Base-by-base conservation (phyloP, 2,329 filamentous ascomycete genomes). In the Neofusicoccum sp. region DNA sequence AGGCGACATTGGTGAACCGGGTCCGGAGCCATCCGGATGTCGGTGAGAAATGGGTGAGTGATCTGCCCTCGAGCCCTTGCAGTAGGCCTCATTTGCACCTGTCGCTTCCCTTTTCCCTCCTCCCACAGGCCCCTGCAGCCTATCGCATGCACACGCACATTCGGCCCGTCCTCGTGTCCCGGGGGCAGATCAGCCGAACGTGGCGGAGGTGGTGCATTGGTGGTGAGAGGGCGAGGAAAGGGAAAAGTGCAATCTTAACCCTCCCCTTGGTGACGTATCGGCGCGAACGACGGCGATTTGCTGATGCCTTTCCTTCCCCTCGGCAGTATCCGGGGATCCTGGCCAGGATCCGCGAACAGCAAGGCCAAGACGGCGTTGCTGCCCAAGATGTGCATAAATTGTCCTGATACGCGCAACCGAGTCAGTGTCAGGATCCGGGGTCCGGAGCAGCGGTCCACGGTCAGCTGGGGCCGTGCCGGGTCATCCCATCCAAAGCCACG, bases 11-110 rank as follows among this genome's bases (percentile, higher is more conserved):
- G 71, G 83, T 90, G 76, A 96, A 96, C 75, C 79, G 91, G 12
- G 82, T 96, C 67, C 95, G 93, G 82, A 92, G 89, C 66, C 91
- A 96, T 76, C 89, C 88, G 3, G 91, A 96, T 73, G 91, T 96
- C 1, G 90, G 89, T 1, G 89, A 93, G 79, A 80, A 86, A 67
- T 96, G 90, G 78, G 73, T 77, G 63, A 64, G 73, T 73, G 33
- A 56, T 56, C 51, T 56, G 6, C 56, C 41, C 41, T 40, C 28
- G 30, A 47, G 56, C 44, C 44, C 44, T 62, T 3, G 33, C 33
- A 47, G 56, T 58, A 58, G 41, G 26, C 56, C 31, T n/a, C 56
- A 45, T 58, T 38, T 40, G 41, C 51, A 14, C 11, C n/a, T 58
- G 41, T 45, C 41, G 41, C 41, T 58, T 58, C 56, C 54, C 56